phyloP scores from a whole-genome alignment of 352 stramenopile species.

The Achlya hypogyna region DNA sequence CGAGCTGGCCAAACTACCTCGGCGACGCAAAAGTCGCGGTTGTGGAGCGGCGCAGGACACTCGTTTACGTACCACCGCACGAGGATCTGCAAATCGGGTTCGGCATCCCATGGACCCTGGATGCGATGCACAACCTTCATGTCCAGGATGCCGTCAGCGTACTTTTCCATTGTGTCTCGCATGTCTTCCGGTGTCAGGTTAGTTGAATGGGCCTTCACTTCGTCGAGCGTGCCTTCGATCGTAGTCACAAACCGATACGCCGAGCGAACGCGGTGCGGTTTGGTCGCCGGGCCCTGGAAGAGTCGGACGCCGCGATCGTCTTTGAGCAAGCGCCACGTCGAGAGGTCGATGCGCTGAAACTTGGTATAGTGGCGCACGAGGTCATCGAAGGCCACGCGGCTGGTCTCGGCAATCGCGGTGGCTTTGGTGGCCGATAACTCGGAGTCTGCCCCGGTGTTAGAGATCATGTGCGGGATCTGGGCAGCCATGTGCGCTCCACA shows the following conservation, averaged over 20 bases:
- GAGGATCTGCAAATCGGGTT: not conserved
- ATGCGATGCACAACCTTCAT: not conserved
- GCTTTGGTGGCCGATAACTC: not conserved
- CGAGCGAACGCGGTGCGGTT: not conserved
- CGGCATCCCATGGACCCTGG: not conserved
- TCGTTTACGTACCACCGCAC: not conserved
- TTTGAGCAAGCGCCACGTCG: not conserved
- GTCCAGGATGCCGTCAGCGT: not conserved
- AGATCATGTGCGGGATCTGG: not conserved
- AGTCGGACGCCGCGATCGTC: not conserved
- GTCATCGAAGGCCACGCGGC: not conserved
- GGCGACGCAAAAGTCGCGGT: constrained; percentile 2
- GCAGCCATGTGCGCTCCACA: no score
- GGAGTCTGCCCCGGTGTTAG: no score
- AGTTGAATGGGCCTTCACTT: not conserved
- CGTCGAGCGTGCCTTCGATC: not conserved
- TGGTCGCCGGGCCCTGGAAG: not conserved
- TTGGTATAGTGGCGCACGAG: not conserved
- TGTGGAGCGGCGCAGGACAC: not conserved
- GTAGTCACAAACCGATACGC: not conserved
- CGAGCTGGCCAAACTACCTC: not conserved
- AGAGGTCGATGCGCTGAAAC: not conserved
- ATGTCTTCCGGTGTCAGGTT: not conserved
- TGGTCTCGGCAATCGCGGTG: not conserved
- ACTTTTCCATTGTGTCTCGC: not conserved